Percentiles rank a stretch among this genome's conserved stretches.
Conservation (phyloP, 129 eudicot genomes). For the Ambrosia trifida region DNA sequence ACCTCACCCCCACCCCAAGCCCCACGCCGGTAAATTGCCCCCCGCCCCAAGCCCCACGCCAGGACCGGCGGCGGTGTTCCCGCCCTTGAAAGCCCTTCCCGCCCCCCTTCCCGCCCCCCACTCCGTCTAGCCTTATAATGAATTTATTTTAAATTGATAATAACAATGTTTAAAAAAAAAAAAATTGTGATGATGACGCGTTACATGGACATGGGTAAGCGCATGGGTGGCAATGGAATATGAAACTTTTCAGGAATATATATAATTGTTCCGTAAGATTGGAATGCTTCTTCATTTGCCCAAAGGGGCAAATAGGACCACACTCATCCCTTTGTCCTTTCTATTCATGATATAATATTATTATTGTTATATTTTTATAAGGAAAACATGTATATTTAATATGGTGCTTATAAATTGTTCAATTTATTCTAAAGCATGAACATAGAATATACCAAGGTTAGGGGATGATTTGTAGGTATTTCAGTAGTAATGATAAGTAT, state of each 20-base stretch:
- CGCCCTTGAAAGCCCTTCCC: too few species aligned
- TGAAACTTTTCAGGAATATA: background rate
- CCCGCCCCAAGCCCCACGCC: too few species aligned
- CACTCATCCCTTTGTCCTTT: constrained; percentile 32
- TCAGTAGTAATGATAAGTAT: too few species aligned
- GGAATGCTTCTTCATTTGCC: constrained; percentile 36
- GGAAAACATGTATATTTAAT: background rate
- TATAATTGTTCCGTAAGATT: constrained; percentile 12
- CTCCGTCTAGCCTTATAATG: too few species aligned
- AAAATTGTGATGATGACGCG: constrained; percentile 10
- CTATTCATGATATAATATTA: background rate
- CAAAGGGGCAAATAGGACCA: constrained; percentile 40
- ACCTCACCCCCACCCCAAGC: too few species aligned
- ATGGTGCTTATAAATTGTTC: background rate
- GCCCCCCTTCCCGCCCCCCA: too few species aligned
- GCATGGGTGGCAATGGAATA: constrained; percentile 4
- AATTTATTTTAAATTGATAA: too few species aligned
- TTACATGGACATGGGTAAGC: constrained; percentile 7
- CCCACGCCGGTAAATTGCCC: too few species aligned
- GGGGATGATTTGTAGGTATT: background rate
- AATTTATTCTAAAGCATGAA: background rate
- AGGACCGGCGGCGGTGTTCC: too few species aligned
- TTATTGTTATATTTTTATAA: background rate
- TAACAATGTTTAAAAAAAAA: too few species aligned
- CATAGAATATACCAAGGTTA: constrained; percentile 7